Evolutionary conservation across 495 filamentous ascomycete genomes (phyloP), one percentile per base, ranked within the genome.

Genomic region (Xylaria grammica): DNA sequence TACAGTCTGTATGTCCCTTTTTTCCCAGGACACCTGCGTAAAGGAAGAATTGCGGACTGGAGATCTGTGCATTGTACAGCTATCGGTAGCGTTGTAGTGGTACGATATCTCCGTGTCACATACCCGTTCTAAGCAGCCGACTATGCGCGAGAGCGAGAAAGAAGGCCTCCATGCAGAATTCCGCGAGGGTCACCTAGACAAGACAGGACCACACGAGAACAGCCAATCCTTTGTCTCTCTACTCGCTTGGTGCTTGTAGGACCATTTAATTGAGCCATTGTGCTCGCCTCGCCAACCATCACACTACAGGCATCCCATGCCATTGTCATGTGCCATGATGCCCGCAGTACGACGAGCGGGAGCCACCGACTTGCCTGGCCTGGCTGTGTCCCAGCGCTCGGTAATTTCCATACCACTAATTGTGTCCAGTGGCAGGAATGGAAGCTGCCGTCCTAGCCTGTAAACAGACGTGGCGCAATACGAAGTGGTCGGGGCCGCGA

Each of bases 41-140:
- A n/a, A n/a, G n/a, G n/a, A n/a, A n/a, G n/a, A n/a, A n/a, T n/a
- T n/a, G n/a, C n/a, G n/a, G n/a, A n/a, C 15, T 42, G 32, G 7
- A 30, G 36, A 42, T 26, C 54, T 38, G 30, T 30, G 30, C 19
- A 57, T 57, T 27, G 20, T 57, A 57, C 38, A 19, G 29, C 20
- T 4, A 4, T n/a, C 52, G 34, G 32, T 20, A 10, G 20, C 0
- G 2, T 11, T 22, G 19, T 26, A 40, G 34, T 55, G 32, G 34
- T 40, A 55, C 34, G 34, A 55, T 45, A 57, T 45, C 40, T 42
- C 40, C 40, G 40, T 42, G 11, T 48, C 11, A 56, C 20, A 56
- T 27, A 29, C 24, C 34, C 32, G 53, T 26, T 11, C 11, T 36
- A 36, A 5, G 34, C 34, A 36, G 34, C 6, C 5, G 6, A 36